Percentiles rank a stretch among this genome's conserved stretches.
Evolutionary conservation across 345 rosid species (phyloP).

Genomic region (Eucalyptus albens): DNA sequence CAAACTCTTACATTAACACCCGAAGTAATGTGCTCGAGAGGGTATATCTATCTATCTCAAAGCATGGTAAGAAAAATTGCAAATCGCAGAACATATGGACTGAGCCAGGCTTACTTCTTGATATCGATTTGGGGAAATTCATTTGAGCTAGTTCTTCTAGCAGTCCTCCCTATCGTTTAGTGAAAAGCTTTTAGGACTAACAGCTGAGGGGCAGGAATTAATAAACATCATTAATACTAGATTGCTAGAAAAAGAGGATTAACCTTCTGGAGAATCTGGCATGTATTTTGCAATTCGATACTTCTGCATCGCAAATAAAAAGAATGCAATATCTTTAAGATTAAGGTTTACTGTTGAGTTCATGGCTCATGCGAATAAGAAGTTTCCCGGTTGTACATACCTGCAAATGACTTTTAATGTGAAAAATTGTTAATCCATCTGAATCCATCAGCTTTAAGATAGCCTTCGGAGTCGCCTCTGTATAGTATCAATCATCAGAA

Average conservation of each 20-base stretch:
- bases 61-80: background rate
- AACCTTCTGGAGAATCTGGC: constrained; percentile 68
- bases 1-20: background rate
- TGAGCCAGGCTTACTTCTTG: background rate
- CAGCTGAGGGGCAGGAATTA: background rate
- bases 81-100: background rate
- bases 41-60: background rate
- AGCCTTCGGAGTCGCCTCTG: constrained; percentile 92
- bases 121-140: background rate
- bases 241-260: background rate
- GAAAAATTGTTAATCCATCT: constrained; percentile 84
- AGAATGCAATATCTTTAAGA: background rate
- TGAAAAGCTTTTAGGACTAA: background rate
- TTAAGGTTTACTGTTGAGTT: background rate
- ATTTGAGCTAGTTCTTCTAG: background rate
- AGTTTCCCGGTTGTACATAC: background rate
- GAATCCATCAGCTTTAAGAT: constrained; percentile 85
- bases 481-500: background rate
- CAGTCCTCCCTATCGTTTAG: background rate
- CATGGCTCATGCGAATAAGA: background rate
- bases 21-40: background rate
- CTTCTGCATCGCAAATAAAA: constrained; percentile 31
- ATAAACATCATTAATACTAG: background rate
- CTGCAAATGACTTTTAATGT: constrained; percentile 97
- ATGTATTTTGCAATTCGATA: constrained; percentile 81